A percentile compares a stretch with the other conserved stretches of the same genome.
These are phyloP conservation scores for Tetrahymena elliotti DNA, from an alignment of 73 alveolate genomes.

Conservation along the genomic window DNA sequence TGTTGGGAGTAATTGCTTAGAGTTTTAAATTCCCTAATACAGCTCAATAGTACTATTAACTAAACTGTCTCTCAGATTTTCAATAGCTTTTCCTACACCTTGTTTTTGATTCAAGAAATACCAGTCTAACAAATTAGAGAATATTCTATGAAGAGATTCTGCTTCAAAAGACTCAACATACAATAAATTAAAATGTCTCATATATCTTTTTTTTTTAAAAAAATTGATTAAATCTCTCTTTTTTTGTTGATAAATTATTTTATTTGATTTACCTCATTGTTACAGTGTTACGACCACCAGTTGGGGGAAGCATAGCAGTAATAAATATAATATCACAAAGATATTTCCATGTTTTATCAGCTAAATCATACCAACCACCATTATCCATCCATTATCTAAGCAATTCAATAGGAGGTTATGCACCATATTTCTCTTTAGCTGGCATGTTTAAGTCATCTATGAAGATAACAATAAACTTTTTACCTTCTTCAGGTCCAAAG, in stretches of 20 bases:
- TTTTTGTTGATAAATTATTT: slow-evolving; percentile 28
- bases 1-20: slow-evolving; percentile 94
- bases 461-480: slow-evolving; percentile 74
- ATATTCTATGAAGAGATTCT: slow-evolving; percentile 80
- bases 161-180: slow-evolving; percentile 90
- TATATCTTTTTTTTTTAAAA: slow-evolving; percentile 26
- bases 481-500: slow-evolving; percentile 91
- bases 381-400: slow-evolving; percentile 99
- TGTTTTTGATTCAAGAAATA: slow-evolving; percentile 67
- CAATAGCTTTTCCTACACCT: slow-evolving; percentile 52
- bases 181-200: slow-evolving; percentile 83
- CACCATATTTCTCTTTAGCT: slow-evolving; percentile 97
- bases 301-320: slow-evolving; percentile 99
- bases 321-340: slow-evolving; percentile 86
- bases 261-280: slow-evolving; percentile 42
- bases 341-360: slow-evolving; percentile 76
- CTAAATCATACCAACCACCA: slow-evolving; percentile 98
- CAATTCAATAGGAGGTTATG: slow-evolving; percentile 99
- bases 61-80: slow-evolving; percentile 50
- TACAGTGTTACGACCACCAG: slow-evolving; percentile 94
- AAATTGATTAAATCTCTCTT: no score
- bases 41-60: slow-evolving; percentile 76
- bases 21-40: slow-evolving; percentile 63
- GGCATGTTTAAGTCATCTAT: slow-evolving; percentile 99
- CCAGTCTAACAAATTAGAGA: slow-evolving; percentile 93